Evolutionary conservation across 2,329 filamentous ascomycete species (phyloP).

Genomic region (Penicillium sp.): DNA sequence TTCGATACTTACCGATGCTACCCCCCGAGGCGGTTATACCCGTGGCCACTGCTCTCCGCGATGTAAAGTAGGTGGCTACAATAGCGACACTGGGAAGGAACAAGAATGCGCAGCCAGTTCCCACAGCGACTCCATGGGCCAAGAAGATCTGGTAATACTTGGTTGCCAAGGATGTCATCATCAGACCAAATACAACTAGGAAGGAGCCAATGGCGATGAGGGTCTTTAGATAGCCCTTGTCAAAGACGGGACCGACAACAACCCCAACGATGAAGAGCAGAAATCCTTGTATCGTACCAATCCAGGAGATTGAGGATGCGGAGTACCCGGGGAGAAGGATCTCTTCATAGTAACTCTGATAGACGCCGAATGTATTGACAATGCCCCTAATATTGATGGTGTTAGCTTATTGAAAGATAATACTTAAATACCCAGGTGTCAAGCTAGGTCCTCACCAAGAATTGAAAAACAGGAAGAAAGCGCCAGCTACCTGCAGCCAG

Average conservation of each 20-base stretch:
- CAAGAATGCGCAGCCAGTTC: slow-evolving; percentile 24
- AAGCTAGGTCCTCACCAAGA: slow-evolving; percentile 13
- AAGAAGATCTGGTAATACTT: slow-evolving; percentile 39
- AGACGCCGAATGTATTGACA: slow-evolving; percentile 38
- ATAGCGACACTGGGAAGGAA: slow-evolving; percentile 25
- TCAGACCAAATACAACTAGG: slow-evolving; percentile 42
- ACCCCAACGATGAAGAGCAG: slow-evolving; percentile 40
- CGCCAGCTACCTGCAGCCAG: slow-evolving; percentile 19
- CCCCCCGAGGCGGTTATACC: slow-evolving; percentile 24
- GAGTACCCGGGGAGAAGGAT: slow-evolving; percentile 12
- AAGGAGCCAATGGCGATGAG: slow-evolving; percentile 38
- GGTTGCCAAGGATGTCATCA: slow-evolving; percentile 43
- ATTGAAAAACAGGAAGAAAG: slow-evolving; percentile 21
- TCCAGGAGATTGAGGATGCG: slow-evolving; percentile 36
- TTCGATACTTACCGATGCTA: slow-evolving; percentile 21
- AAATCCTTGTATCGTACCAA: slow-evolving; percentile 43
- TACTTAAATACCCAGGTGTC: not conserved
- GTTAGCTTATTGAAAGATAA: not conserved
- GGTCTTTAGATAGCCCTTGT: slow-evolving; percentile 40
- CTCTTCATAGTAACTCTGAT: slow-evolving; percentile 41
- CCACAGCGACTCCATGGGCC: slow-evolving; percentile 27
- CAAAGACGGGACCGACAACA: slow-evolving; percentile 41
- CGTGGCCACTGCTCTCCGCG: slow-evolving; percentile 24
- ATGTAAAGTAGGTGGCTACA: slow-evolving; percentile 24
- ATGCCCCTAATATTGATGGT: slow-evolving; percentile 24